Evolutionary conservation across 371 early-diverging fungal genomes (phyloP), one percentile per base, ranked within the genome.

Genomic region (Smittium culicis): DNA sequence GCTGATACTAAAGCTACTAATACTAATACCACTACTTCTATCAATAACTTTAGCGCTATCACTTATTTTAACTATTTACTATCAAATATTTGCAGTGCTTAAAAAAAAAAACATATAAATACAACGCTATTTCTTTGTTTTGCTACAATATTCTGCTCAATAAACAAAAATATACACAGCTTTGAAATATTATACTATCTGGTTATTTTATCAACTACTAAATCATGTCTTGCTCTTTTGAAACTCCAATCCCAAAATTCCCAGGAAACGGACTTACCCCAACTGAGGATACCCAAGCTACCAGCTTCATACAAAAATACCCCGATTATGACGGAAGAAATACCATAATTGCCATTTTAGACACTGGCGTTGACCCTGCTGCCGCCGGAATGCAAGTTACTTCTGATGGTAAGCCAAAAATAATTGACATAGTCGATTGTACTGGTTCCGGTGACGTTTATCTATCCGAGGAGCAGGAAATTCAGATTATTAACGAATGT

Each of bases 331-430:
- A 96, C 67, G 97, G 97, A 25, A 84, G 96, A 68, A 86, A 86
- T 61, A 87, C 89, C 31, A 86, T 92, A 31, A 83, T 94, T 67
- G 96, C 94, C 33, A 87, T 94, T 69, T 83, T 94, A 20, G 93
- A 93, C 72, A 92, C 93, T 2, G 93, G 94, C 58, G 88, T 96
- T 35, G 94, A 93, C 77, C 96, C 96, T 34, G 90, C 86, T 35
- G 93, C 95, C 54, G 81, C 86, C 55, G 94, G 89, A 64, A 81
- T 90, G 71, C 87, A 84, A 74, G 78, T 83, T 14, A 94, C 94
- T 3, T 86, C 88, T 11, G 90, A 92, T 65, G 94, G 93, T 58
- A 84, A 84, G 71, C 91, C 87, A 64, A 94, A 96, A 77, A 79
- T 95, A 35, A 79, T 93, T 45, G 93, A 94, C 74, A 83, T 90